Conservation (phyloP, 495 filamentous ascomycete genomes). For the Penicillium taxi region DNA sequence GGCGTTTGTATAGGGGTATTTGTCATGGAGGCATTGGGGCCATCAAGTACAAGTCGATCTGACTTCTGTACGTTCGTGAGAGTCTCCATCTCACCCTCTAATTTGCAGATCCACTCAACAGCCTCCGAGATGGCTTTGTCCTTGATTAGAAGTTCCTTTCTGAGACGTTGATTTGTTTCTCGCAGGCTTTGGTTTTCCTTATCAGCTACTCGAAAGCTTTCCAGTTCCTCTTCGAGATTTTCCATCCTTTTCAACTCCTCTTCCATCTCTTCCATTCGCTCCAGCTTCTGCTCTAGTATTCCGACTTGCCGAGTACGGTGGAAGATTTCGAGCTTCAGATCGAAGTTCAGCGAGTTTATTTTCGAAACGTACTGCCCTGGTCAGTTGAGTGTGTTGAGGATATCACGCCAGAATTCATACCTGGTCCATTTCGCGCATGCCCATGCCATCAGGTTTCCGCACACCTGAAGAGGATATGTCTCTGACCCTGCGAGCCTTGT, state of each 20-base stretch:
- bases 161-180: constrained; percentile 57
- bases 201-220: constrained; percentile 50
- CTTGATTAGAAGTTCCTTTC: constrained; percentile 62
- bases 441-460: constrained; percentile 40
- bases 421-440: constrained; percentile 43
- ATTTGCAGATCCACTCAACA: constrained; percentile 64
- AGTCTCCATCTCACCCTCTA: constrained; percentile 61
- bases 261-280: constrained; percentile 58
- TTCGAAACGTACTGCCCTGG: constrained; percentile 44
- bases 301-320: constrained; percentile 59
- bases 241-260: constrained; percentile 61
- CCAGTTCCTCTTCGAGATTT: constrained; percentile 53
- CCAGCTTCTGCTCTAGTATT: constrained; percentile 59
- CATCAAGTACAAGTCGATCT: constrained; percentile 14
- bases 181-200: constrained; percentile 39
- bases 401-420: constrained; percentile 15
- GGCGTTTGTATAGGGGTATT: constrained; percentile 9
- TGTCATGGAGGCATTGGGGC: constrained; percentile 2
- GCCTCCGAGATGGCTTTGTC: constrained; percentile 77
- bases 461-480: constrained; percentile 18
- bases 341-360: constrained; percentile 82
- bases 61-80: constrained; percentile 26
- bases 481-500: constrained; percentile 27
- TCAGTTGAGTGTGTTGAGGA: not conserved
- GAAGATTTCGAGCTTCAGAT: constrained; percentile 77